Evolutionary conservation across 768 basidiomycete species (phyloP), one percentile per base, ranked within the genome.

Genomic region (Coprinopsis sp.): DNA sequence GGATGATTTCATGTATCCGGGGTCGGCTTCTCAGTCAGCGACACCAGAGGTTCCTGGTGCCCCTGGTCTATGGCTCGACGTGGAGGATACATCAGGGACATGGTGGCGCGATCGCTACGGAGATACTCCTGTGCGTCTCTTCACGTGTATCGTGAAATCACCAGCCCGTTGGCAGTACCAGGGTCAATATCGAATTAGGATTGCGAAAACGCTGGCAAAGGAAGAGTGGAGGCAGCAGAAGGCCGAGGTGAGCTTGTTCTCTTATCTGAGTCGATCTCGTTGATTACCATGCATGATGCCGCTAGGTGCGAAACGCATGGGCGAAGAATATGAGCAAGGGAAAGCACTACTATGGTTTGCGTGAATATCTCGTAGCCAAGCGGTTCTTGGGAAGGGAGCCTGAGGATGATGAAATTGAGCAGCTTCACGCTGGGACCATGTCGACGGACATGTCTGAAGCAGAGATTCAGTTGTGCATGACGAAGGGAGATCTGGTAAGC

Each of bases 11-110:
- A 62, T 65, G 62, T 67, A 54, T 33, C 49, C 59, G 2, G 58
- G 55, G 16, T 42, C 54, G 0, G 37, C 50, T 0, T 59, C 49
- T 24, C 63, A 68, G 31, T 59, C 61, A 0, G 42, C 46, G 14
- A 61, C 63, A 4, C 64, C 67, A 24, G 56, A 63, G 30, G 34
- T 58, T n/a, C 58, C 63, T 6, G 65, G 66, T 11, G 52, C 54
- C n/a, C 53, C 59, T 14, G 67, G 66, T 1, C 47, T 68, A 6
- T 48, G 47, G 39, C 22, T 24, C 3, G 34, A 16, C 5, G 12
- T 5, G 21, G 18, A 39, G 4, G 38, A 34, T 25, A 14, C 14
- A 22, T 33, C 33, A 24, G 34, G 44, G 33, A 22, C n/a, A n/a
- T n/a, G n/a, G n/a, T n/a, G n/a, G n/a, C n/a, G n/a, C n/a, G n/a